Conservation (phyloP, 2,329 filamentous ascomycete genomes). For the Elsinoe arachidis region DNA sequence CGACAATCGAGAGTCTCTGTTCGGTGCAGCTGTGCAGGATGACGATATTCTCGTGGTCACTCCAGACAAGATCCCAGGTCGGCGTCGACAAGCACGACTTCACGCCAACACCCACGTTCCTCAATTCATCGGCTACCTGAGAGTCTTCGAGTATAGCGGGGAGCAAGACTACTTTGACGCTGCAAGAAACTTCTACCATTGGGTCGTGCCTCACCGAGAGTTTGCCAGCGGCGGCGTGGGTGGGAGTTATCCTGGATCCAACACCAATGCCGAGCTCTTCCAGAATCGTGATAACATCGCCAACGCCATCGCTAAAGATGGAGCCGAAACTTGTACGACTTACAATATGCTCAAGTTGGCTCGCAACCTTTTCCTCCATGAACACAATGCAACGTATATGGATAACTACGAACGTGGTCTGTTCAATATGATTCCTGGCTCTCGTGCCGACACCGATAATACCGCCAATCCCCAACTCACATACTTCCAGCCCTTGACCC, state of each 20-base stretch:
- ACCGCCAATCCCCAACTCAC: neutral
- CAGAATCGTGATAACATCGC: neutral
- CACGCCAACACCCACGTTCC: neutral
- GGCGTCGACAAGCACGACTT: neutral
- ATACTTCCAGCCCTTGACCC: neutral
- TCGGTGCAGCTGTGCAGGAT: neutral
- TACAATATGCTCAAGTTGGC: neutral
- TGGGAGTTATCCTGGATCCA: neutral
- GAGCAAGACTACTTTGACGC: neutral
- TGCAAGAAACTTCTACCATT: neutral
- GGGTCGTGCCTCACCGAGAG: neutral
- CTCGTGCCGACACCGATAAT: neutral
- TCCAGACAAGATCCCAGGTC: neutral
- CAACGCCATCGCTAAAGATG: neutral
- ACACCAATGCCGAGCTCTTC: neutral
- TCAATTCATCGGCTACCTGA: neutral
- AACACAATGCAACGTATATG: neutral
- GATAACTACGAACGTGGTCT: neutral
- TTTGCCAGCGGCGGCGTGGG: neutral
- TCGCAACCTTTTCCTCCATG: neutral
- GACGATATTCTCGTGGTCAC: neutral
- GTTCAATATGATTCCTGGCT: neutral
- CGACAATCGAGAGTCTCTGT: neutral
- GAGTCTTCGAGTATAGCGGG: neutral
- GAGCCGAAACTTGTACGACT: neutral